Evolutionary conservation across 1,284 basidiomycete species (phyloP).

Genomic region (Phellinidium pouzarii): DNA sequence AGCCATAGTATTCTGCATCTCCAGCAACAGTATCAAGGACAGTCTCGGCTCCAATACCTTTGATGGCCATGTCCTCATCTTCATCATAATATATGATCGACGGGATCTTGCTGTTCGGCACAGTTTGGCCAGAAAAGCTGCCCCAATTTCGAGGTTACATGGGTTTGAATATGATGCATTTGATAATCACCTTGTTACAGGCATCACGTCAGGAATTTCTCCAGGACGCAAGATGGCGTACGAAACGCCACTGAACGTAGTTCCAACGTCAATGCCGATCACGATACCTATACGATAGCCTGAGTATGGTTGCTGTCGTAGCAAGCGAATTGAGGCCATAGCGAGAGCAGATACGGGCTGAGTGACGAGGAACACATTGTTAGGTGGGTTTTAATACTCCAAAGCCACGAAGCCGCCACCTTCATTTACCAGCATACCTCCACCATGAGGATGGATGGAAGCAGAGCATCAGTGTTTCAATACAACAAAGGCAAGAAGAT

Average conservation of each 20-base stretch:
- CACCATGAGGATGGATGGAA: neutral
- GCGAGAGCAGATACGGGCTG: neutral
- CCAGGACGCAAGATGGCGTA: constrained; percentile 15
- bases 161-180: neutral
- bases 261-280: constrained; percentile 17
- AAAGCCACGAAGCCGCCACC: neutral
- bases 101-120: constrained; percentile 73
- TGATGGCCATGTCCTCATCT: constrained; percentile 43
- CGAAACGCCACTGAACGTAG: constrained; percentile 16
- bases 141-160: too few relatives aligned
- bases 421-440: too few relatives aligned
- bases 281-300: constrained; percentile 1
- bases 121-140: constrained; percentile 73
- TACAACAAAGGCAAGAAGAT: too few relatives aligned
- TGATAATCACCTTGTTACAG: constrained; percentile 11
- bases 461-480: neutral
- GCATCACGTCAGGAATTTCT: constrained; percentile 9
- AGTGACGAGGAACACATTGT: neutral
- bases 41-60: constrained; percentile 67
- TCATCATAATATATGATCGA: constrained; percentile 64
- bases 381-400: neutral
- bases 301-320: constrained; percentile 3
- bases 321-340: constrained; percentile 5
- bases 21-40: constrained; percentile 48
- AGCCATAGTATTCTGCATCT: constrained; percentile 63